Base-by-base conservation (phyloP, 179 eudicot genomes). In the Beta corolliflora region DNA sequence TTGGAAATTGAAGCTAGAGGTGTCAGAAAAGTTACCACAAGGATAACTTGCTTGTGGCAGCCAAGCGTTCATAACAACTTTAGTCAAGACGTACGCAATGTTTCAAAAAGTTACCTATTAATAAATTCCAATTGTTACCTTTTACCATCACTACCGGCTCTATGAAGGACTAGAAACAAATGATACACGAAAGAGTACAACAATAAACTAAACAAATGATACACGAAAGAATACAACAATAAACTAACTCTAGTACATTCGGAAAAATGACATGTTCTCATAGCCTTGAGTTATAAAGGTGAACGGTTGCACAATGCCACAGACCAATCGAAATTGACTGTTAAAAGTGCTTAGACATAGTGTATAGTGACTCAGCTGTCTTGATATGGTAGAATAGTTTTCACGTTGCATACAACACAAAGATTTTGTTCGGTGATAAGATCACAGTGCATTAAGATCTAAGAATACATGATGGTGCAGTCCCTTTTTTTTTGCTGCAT, bases 21-120 rank as follows among this genome's bases (percentile, higher is more conserved):
- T 92, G 91, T 92, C 89, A 88, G 89, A 91, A 90, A 91, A 91
- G 93, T 93, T 89, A 91, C 92, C 94, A 93, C 86, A 91, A 86
- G 93, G 91, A 92, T 90, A 91, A 88, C 83, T 79, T 81, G 85
- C 85, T 76, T 85, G 87, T 81, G 87, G 82, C 84, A 81, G 84
- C 87, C 87, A 85, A 85, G 84, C 84, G 85, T 85, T 25, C 29
- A 25, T 1, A 25, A 25, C 29, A 25, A 25, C 29, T 25, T 25
- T 25, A 25, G 29, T 25, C 41, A 36, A 36, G 41, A 2, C 41
- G 41, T 36, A 36, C 41, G 3, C 41, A 36, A 36, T 36, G 41
- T 36, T 36, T 36, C 41, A 36, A 36, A 36, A 36, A 36, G 41
- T 36, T 36, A 36, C 41, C 41, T 36, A 36, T 36, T 36, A 36